Evolutionary conservation across 2,329 filamentous ascomycete species (phyloP).

Genomic region (Diatrype stigma): DNA sequence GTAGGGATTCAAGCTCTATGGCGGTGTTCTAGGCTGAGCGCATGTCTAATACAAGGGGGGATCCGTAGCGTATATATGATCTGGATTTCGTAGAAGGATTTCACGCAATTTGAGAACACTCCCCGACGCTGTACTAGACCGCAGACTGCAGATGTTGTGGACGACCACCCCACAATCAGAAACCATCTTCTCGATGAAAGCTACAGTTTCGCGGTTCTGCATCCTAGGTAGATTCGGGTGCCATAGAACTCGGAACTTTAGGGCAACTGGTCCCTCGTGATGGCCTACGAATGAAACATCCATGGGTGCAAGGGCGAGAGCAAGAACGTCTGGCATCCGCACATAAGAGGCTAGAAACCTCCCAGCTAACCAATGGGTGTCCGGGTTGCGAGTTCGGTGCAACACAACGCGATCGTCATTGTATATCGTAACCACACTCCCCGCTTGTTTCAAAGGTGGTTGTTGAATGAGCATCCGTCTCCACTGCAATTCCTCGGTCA

Average conservation of each 20-base stretch:
- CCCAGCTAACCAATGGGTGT: background rate
- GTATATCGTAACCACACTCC: background rate
- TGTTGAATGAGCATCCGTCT: conserved; percentile 6
- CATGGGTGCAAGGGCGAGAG: background rate
- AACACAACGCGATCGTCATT: background rate
- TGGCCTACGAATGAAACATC: background rate
- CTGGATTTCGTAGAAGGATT: background rate
- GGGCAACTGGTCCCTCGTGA: background rate
- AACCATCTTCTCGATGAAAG: background rate
- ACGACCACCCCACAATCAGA: background rate
- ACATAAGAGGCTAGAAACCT: background rate
- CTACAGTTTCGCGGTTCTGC: background rate
- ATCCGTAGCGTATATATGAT: background rate
- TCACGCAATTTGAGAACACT: background rate
- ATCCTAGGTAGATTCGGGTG: background rate
- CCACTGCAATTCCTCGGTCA: background rate
- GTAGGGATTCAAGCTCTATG: no score
- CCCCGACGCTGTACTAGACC: background rate
- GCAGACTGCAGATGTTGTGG: background rate
- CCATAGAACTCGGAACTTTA: background rate
- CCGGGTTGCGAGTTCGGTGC: background rate
- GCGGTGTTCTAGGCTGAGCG: no score
- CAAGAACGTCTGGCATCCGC: background rate
- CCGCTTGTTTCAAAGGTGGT: conserved; percentile 1
- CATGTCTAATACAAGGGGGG: background rate